Evolutionary conservation across 352 stramenopile species (phyloP).

Genomic region (Pythium sukuiense): DNA sequence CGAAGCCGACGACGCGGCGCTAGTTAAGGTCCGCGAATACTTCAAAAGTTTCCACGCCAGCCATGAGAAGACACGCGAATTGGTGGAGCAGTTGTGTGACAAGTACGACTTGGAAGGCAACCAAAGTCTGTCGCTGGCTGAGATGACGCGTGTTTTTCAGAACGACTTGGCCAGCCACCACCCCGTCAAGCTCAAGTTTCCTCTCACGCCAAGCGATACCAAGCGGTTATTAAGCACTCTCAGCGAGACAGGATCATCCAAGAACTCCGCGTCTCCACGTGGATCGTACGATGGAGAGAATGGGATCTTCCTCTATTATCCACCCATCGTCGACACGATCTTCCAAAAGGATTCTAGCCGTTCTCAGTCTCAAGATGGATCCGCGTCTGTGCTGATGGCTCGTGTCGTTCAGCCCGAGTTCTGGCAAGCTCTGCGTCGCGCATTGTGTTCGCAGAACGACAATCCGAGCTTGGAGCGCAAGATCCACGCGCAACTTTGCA

Average conservation of each 20-base stretch:
- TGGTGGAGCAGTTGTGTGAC: conserved; percentile 42
- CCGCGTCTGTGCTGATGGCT: not conserved
- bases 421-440: conserved; percentile 38
- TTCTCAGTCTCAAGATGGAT: not conserved
- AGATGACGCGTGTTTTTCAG: conserved; percentile 41
- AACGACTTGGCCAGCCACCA: conserved; percentile 42
- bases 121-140: conserved; percentile 34
- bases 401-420: conserved; percentile 35
- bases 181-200: conserved; percentile 29
- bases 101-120: conserved; percentile 51
- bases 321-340: conserved; percentile 37
- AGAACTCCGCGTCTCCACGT: not conserved
- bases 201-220: conserved; percentile 40
- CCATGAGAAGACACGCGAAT: conserved; percentile 13
- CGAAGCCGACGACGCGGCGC: conserved; percentile 2
- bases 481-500: conserved; percentile 45
- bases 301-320: conserved; percentile 35
- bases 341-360: conserved; percentile 15
- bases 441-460: conserved; percentile 33
- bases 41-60: conserved; percentile 38
- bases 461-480: conserved; percentile 28
- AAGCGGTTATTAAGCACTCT: conserved; percentile 29
- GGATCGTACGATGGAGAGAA: not conserved
- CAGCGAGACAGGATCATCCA: not conserved
- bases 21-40: conserved; percentile 40